These are phyloP conservation scores for Lentinula aciculospora DNA, from an alignment of 768 basidiomycete genomes.

Conservation along the genomic window DNA sequence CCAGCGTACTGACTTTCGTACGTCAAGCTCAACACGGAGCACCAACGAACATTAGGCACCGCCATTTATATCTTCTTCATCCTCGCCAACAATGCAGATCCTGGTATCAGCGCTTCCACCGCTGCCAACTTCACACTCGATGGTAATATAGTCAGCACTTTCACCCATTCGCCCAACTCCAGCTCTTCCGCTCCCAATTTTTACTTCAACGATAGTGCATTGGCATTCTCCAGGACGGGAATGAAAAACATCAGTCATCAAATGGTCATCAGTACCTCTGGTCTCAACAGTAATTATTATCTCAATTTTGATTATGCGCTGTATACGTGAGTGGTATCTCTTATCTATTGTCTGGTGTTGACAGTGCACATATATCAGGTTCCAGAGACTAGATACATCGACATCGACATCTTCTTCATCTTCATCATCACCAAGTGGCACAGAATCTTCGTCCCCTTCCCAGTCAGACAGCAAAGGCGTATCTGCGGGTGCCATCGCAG, in stretches of 20 bases:
- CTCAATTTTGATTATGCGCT: slow-evolving; percentile 36
- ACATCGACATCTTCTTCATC: background rate
- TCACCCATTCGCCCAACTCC: slow-evolving; percentile 21
- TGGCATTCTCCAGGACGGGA: slow-evolving; percentile 21
- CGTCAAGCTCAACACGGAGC: background rate
- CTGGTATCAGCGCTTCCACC: slow-evolving; percentile 16
- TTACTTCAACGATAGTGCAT: slow-evolving; percentile 21
- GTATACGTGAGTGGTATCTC: slow-evolving; percentile 28
- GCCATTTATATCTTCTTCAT: slow-evolving; percentile 31
- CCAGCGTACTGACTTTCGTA: background rate
- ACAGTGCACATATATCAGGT: background rate
- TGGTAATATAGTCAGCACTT: slow-evolving; percentile 14
- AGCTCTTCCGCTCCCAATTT: slow-evolving; percentile 11
- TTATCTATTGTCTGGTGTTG: background rate
- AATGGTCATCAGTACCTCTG: slow-evolving; percentile 26
- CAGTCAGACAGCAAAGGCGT: background rate
- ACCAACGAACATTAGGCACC: slow-evolving; percentile 11
- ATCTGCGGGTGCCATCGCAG: slow-evolving; percentile 4
- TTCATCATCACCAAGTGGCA: background rate
- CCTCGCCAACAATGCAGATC: slow-evolving; percentile 26
- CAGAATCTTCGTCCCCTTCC: background rate
- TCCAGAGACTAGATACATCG: background rate
- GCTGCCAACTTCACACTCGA: slow-evolving; percentile 29
- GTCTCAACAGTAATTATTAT: slow-evolving; percentile 21
- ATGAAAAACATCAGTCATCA: slow-evolving; percentile 24